Percentiles rank a stretch among this genome's conserved stretches.
Conservation (phyloP, 108 stramenopile species). For the Nitzschia inconspicua region DNA sequence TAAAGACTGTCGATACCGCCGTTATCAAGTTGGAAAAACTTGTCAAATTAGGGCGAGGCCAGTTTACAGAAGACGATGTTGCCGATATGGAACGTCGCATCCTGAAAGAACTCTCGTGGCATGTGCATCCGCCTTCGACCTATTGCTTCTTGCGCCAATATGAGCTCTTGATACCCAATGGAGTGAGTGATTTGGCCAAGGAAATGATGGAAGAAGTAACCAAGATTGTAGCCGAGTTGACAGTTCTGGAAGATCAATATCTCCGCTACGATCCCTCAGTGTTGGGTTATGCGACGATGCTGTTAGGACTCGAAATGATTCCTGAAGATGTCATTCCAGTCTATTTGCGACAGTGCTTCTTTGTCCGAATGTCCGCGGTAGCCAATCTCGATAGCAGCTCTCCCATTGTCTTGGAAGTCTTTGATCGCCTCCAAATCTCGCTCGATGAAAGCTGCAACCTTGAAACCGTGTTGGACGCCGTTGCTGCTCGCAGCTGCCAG, state of each 20-base stretch:
- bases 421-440: constrained; percentile 9
- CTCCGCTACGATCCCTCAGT: constrained; percentile 23
- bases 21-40: constrained; percentile 46
- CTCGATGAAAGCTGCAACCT: constrained; percentile 6
- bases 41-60: constrained; percentile 38
- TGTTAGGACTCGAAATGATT: constrained; percentile 44
- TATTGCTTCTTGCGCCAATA: constrained; percentile 48
- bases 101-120: constrained; percentile 47
- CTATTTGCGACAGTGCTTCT: constrained; percentile 20
- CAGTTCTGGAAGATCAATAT: constrained; percentile 31
- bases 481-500: too few species aligned
- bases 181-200: neutral
- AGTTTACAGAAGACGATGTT: constrained; percentile 48
- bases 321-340: constrained; percentile 15
- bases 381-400: constrained; percentile 12
- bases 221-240: constrained; percentile 36
- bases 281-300: constrained; percentile 39
- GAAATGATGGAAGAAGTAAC: constrained; percentile 33
- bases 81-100: constrained; percentile 50
- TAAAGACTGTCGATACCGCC: constrained; percentile 46
- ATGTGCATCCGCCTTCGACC: constrained; percentile 61
- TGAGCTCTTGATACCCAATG: constrained; percentile 25
- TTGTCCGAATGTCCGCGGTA: constrained; percentile 8
- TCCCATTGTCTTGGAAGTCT: constrained; percentile 3
- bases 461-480: constrained; percentile 3